Conservation (phyloP, 1,284 basidiomycete species). For the Porogramme epimiltina region DNA sequence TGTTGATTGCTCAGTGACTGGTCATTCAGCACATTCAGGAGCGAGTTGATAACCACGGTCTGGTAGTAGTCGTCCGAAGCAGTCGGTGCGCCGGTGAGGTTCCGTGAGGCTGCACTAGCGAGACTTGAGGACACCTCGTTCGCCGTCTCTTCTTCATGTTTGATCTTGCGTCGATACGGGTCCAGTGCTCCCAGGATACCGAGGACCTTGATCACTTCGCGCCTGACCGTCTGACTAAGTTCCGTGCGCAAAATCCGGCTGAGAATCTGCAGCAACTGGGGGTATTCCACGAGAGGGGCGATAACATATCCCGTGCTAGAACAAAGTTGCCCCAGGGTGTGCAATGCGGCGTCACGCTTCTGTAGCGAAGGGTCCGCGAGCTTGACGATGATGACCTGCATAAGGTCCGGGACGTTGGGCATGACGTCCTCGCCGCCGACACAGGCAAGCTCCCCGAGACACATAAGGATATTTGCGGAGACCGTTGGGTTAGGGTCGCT, state of each 20-base stretch:
- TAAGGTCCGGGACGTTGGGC: constrained; percentile 83
- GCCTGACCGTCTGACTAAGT: constrained; percentile 71
- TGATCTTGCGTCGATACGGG: constrained; percentile 90
- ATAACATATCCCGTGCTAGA: constrained; percentile 97
- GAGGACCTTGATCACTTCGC: constrained; percentile 93
- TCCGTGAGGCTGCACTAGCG: constrained; percentile 49
- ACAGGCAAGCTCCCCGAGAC: constrained; percentile 91
- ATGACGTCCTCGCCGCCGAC: constrained; percentile 94
- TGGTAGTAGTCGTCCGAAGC: constrained; percentile 96
- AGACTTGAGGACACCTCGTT: constrained; percentile 70
- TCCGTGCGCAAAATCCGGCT: constrained; percentile 90
- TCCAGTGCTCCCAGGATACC: constrained; percentile 98
- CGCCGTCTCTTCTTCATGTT: constrained; percentile 76
- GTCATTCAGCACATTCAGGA: constrained; percentile 90
- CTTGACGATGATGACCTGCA: constrained; percentile 89
- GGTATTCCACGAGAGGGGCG: constrained; percentile 88
- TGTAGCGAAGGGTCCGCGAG: constrained; percentile 84
- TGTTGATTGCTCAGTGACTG: constrained; percentile 85
- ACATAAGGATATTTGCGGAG: constrained; percentile 91
- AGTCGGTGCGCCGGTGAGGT: constrained; percentile 41
- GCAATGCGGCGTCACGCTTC: constrained; percentile 93
- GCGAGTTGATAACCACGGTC: constrained; percentile 90
- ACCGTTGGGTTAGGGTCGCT: constrained; percentile 86
- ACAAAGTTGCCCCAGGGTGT: constrained; percentile 93
- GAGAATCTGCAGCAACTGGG: constrained; percentile 86